Base-by-base conservation (phyloP, 2,329 filamentous ascomycete species). In the Thelonectria olida region DNA sequence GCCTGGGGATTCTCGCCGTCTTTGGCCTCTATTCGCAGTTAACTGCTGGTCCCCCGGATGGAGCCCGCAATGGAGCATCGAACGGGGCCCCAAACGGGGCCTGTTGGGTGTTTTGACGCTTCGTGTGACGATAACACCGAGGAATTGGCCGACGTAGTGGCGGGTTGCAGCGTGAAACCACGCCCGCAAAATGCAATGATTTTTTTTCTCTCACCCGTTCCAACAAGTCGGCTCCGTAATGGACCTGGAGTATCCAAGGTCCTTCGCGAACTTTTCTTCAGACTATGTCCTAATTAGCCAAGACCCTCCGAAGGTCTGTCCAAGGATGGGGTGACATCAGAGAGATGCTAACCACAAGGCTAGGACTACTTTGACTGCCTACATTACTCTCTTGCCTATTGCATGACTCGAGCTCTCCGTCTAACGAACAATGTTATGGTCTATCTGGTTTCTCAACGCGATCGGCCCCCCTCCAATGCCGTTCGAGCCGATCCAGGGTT, bases 71-170 rank as follows among this genome's bases (percentile, higher is more conserved):
- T 34, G 38, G 59, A 47, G 52, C 45, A 51, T 27, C 36, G 38
- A 15, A 55, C 47, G 45, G 62, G 55, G 51, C 31, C 41, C 42
- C 54, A 55, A 27, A 17, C 51, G 62, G 64, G 56, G 56, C 45
- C 42, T 27, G 49, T 58, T 44, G 36, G 55, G 59, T 60, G 41
- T 31, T 56, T 61, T 45, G 53, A 44, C 48, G 50, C 52, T 48
- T 51, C 52, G 62, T 49, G 53, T 62, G 64, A 69, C 66, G 68
- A 54, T 69, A 67, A 23, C 62, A 70, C 68, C 68, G 68, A 70
- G 61, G 48, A 54, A 63, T 62, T 69, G 53, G 68, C 68, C 68
- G 68, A 66, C 31, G 42, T 52, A 61, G 60, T 63, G 55, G 60
- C 50, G 13, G 52, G 20, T n/a, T 10, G 31, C 19, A 19, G 23